Conservation (phyloP, 176 grass and related monocot species). For the Areca catechu region DNA sequence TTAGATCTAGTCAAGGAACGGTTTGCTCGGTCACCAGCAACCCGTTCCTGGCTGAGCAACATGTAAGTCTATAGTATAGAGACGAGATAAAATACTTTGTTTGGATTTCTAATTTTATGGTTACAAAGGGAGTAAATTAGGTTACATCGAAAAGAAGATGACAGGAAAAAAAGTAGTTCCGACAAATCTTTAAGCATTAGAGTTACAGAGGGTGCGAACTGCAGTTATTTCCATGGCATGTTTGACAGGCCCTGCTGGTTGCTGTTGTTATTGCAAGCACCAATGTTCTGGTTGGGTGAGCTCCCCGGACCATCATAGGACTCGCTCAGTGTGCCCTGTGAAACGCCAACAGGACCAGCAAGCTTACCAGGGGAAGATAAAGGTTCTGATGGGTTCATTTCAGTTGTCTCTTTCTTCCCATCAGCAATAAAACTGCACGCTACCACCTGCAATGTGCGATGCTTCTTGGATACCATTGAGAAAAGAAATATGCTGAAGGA, state of each 20-base stretch:
- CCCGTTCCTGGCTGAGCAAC: no score
- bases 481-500: no score
- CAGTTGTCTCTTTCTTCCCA: constrained; percentile 38
- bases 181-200: no score
- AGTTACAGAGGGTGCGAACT: constrained; percentile 18
- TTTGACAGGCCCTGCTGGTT: constrained; percentile 52
- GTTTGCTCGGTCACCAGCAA: no score
- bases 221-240: constrained; percentile 47
- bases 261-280: constrained; percentile 28
- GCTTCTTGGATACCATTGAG: no score
- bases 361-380: constrained; percentile 31
- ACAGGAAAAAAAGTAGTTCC: no score
- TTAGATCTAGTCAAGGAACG: no score
- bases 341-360: constrained; percentile 10
- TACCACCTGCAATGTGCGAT: constrained; percentile 39
- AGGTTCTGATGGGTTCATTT: constrained; percentile 24
- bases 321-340: constrained; percentile 56
- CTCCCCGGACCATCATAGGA: constrained; percentile 51
- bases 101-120: no score
- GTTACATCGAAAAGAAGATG: no score
- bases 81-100: no score
- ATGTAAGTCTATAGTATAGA: no score
- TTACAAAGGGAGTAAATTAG: no score
- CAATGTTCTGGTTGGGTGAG: constrained; percentile 42
- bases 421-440: constrained; percentile 65